Evolutionary conservation across 192 early-diverging fungal species (phyloP), one percentile per base, ranked within the genome.

Genomic region (Coemansia sp.): DNA sequence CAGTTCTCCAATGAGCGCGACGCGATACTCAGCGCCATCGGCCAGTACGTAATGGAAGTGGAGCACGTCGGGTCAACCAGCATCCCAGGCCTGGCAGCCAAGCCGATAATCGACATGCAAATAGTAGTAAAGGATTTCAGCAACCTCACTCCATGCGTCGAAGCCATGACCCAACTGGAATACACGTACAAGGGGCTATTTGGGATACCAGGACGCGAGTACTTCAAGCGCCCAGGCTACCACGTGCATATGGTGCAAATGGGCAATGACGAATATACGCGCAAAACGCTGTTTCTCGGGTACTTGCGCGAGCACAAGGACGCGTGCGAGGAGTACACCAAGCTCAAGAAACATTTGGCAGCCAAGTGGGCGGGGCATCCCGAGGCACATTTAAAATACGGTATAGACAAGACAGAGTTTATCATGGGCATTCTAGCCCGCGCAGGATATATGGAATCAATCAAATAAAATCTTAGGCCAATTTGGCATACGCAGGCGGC

Each of bases 401-500:
- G 46, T 13, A 1, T 13, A 1, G 73, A 66, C 24, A 75, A 75
- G 59, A 69, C 67, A 1, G 63, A 41, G 33, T 67, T 75, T 56
- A 75, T 75, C 40, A 59, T 65, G 56, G 50, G 57, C 27, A 29
- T 59, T 4, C 56, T 74, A 34, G 44, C 17, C 2, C 44, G 24
- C 2, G 65, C 62, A 10, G 72, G 72, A 4, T 73, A 4, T 73
- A 65, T 59, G 54, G 27, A 40, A 41, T 11, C 7, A 56, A 56
- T 27, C 17, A 33, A 33, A 44, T 7, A 63, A 29, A 16, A 31
- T 48, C 48, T 59, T 68, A 88, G 2, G 86, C 86, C 39, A 96
- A 81, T 79, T 98, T 98, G 37, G 93, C 88, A 66, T 98, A 94
- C 60, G 88, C 92, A 16, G 95, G 95, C 7, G 96, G 96, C 37